Conservation (phyloP, 495 filamentous ascomycete species). For the Hypoxylon subgilvum region DNA sequence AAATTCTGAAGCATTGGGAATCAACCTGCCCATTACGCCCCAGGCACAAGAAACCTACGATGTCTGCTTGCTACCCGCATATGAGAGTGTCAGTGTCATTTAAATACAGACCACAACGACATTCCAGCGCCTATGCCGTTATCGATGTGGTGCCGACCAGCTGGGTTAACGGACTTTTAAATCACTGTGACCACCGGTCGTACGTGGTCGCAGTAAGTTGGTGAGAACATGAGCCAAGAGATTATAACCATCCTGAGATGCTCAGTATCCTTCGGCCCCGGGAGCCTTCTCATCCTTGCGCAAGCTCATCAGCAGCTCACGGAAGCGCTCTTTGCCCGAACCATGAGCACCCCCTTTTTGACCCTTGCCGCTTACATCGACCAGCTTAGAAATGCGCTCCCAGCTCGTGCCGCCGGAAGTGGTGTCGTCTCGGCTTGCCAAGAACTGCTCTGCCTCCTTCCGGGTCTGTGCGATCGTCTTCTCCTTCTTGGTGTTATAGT, state of each 20-base stretch:
- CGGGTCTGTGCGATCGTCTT: constrained; percentile 84
- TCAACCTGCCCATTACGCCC: constrained; percentile 34
- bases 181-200: no score
- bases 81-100: constrained; percentile 5
- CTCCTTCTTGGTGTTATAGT: constrained; percentile 96
- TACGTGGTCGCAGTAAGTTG: not conserved
- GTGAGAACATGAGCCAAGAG: not conserved
- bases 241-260: not conserved
- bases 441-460: constrained; percentile 92
- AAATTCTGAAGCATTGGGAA: not conserved
- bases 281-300: constrained; percentile 94
- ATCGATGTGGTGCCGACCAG: constrained; percentile 8
- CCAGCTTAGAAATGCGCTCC: constrained; percentile 96
- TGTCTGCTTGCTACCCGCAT: constrained; percentile 25
- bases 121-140: not conserved
- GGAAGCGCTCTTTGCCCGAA: constrained; percentile 92
- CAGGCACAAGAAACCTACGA: constrained; percentile 21
- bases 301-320: constrained; percentile 85
- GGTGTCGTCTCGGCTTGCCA: constrained; percentile 86
- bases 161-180: no score
- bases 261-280: constrained; percentile 70
- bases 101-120: constrained; percentile 19
- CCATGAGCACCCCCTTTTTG: constrained; percentile 80
- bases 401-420: constrained; percentile 93
- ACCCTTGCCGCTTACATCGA: constrained; percentile 95